phyloP scores from a whole-genome alignment of 2,329 filamentous ascomycete species.

The Colletotrichum sublineola region DNA sequence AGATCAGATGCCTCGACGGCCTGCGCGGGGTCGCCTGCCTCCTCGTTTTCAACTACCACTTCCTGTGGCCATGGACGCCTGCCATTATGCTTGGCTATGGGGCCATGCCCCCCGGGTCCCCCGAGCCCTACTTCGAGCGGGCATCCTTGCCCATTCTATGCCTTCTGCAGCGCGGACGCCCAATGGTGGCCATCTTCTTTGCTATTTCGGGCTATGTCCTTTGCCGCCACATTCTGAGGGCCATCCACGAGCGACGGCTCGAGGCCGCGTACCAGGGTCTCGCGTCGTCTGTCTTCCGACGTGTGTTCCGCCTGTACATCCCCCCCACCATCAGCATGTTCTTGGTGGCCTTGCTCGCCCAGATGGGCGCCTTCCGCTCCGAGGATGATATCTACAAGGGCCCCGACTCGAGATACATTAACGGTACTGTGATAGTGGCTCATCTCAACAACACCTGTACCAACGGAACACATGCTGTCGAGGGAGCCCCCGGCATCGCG shows the following conservation, averaged over 20 bases:
- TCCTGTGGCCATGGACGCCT: conserved; percentile 57
- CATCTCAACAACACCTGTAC: conserved; percentile 44
- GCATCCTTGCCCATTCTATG: conserved; percentile 56
- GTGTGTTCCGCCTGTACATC: conserved; percentile 56
- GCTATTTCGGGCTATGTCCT: conserved; percentile 60
- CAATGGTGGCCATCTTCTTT: conserved; percentile 60
- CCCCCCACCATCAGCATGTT: conserved; percentile 58
- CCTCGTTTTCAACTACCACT: conserved; percentile 59
- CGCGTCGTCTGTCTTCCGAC: conserved; percentile 54
- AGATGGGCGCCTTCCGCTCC: conserved; percentile 53
- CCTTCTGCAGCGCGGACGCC: conserved; percentile 55
- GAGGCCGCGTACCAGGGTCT: conserved; percentile 54
- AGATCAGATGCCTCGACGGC: conserved; percentile 57
- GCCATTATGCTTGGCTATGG: conserved; percentile 57
- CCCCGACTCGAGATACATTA: conserved; percentile 56
- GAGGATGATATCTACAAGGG: conserved; percentile 54
- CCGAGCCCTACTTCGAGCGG: conserved; percentile 52
- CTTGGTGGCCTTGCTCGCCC: conserved; percentile 54
- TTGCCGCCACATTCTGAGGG: conserved; percentile 54
- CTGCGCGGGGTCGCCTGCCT: conserved; percentile 58
- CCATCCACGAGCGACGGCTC: conserved; percentile 53
- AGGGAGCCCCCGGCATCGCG: conserved; percentile 48
- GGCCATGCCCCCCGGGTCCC: conserved; percentile 52
- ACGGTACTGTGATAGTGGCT: conserved; percentile 51
- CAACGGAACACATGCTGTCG: conserved; percentile 48